Evolutionary conservation across 345 rosid species (phyloP).

Genomic region (Arabidopsis arenosa): DNA sequence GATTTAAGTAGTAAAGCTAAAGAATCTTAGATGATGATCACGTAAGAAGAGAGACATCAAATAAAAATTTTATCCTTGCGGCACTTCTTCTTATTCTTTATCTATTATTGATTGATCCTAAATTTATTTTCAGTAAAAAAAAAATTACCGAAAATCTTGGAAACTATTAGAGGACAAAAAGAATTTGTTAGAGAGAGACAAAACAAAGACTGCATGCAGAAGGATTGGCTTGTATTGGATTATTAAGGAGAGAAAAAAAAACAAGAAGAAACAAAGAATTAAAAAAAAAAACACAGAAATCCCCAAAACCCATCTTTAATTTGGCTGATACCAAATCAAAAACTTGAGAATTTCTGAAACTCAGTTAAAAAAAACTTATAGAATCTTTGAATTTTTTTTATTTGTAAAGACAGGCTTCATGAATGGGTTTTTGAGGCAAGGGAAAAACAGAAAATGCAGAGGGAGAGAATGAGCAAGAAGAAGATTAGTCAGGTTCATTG

Average conservation of each 20-base stretch:
- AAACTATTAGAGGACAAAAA: constrained; percentile 41
- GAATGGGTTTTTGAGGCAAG: constrained; percentile 14
- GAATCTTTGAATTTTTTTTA: neutral
- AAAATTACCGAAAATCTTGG: constrained; percentile 30
- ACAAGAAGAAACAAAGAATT: neutral
- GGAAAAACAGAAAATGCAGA: constrained; percentile 34
- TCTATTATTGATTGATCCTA: constrained; percentile 31
- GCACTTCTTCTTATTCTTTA: constrained; percentile 19
- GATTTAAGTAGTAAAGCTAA: neutral
- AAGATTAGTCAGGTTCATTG: constrained; percentile 46
- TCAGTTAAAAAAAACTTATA: too few species aligned
- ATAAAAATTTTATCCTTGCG: neutral
- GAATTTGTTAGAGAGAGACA: constrained; percentile 22
- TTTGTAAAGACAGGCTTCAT: constrained; percentile 26
- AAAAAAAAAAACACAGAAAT: neutral
- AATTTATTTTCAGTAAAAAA: constrained; percentile 27
- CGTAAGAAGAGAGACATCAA: neutral
- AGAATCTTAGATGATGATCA: constrained; percentile 6
- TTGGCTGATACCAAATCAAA: constrained; percentile 31
- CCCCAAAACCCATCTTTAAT: constrained; percentile 31
- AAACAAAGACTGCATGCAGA: constrained; percentile 35
- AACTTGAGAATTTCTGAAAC: neutral
- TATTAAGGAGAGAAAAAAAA: constrained; percentile 18
- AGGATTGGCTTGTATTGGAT: constrained; percentile 28
- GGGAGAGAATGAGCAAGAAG: constrained; percentile 47